Evolutionary conservation across 495 filamentous ascomycete species (phyloP).

Genomic region (Penicillium egyptiacum): DNA sequence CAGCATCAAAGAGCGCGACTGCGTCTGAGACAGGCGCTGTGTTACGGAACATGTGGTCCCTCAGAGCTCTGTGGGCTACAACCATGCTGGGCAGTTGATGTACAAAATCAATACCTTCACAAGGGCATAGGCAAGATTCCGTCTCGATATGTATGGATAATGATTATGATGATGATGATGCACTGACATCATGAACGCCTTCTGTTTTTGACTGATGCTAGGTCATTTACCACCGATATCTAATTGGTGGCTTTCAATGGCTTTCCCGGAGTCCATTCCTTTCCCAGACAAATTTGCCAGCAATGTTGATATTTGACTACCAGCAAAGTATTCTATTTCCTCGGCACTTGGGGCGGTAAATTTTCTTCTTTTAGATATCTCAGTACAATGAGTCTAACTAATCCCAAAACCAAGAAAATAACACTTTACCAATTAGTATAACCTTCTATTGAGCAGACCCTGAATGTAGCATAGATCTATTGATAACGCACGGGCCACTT

Average conservation of each 20-base stretch:
- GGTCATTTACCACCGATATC: background rate
- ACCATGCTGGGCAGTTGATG: conserved; percentile 13
- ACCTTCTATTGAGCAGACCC: background rate
- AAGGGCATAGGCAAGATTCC: background rate
- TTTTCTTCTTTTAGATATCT: background rate
- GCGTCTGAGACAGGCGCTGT: conserved; percentile 29
- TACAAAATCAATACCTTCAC: background rate
- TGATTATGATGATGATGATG: conserved; percentile 25
- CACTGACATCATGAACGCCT: conserved; percentile 33
- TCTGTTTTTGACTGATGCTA: background rate
- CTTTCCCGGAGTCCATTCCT: conserved; percentile 8
- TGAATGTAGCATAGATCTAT: conserved; percentile 5
- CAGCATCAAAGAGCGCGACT: conserved; percentile 35
- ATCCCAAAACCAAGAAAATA: background rate
- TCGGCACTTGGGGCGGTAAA: background rate
- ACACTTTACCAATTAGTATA: background rate
- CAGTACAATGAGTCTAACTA: background rate
- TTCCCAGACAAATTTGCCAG: conserved; percentile 1
- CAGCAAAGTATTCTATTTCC: background rate
- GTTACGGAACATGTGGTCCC: conserved; percentile 26
- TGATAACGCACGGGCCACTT: conserved; percentile 25
- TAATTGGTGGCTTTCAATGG: conserved; percentile 1
- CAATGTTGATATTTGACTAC: background rate
- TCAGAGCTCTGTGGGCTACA: conserved; percentile 21
- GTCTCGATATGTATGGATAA: background rate